Evolutionary conservation across 345 rosid genomes (phyloP), one percentile per base, ranked within the genome.

Genomic region (Salix caprea): DNA sequence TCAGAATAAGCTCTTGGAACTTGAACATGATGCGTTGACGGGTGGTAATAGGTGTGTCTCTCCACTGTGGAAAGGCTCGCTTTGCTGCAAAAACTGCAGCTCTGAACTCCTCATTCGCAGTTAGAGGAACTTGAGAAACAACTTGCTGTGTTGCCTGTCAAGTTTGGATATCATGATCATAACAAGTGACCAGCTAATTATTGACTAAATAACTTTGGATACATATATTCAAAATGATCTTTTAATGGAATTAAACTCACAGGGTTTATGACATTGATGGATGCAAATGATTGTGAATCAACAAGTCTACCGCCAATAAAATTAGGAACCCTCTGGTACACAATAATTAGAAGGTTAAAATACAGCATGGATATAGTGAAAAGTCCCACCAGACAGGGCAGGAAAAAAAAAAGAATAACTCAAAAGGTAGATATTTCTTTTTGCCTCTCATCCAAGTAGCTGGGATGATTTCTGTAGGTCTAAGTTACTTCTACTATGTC

Each of bases 21-120:
- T 86, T 90, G 84, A 90, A 86, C 92, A 90, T 90, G 69, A 87
- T 84, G 23, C 94, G 85, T 73, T 88, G 92, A 50, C 92, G 90
- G 39, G 78, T 54, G 44, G 85, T 78, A 77, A 85, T 74, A 1
- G 91, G 86, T 30, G 90, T 84, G 81, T 79, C 88, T 74, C 87
- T 77, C 94, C 94, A 91, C 65, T 80, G 69, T 9, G 84, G 86
- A 71, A 91, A 88, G 72, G 91, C 91, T 54, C 86, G 84, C 81
- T 91, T 91, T 37, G 94, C 94, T 16, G 94, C 89, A 78, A 80
- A 85, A 5, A 85, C 90, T 36, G 95, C 88, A 67, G 89, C 92
- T 81, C 82, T 88, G 75, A 86, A 88, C 86, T 91, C 95, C 75
- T 88, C 91, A 83, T 83, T 82, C 68, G 89, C 85, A 56, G 91